These are phyloP conservation scores for Pachysandra terminalis DNA, from an alignment of 164 flowering plant species.

Conservation along the genomic window DNA sequence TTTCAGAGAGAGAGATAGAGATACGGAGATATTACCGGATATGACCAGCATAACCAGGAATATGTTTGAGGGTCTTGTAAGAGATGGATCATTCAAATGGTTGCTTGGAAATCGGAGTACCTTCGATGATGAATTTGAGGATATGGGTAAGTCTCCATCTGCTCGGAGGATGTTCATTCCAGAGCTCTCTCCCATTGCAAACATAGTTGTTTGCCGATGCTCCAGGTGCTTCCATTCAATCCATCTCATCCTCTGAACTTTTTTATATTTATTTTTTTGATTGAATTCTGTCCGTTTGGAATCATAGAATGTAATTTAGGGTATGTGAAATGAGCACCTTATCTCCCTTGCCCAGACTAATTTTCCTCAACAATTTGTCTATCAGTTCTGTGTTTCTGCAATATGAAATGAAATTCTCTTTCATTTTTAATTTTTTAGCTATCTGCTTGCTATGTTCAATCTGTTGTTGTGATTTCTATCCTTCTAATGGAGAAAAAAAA, in stretches of 20 bases:
- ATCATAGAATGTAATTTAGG: not conserved
- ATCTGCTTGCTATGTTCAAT: not conserved
- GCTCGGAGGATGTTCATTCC: constrained; percentile 57
- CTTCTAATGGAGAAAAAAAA: too few species aligned
- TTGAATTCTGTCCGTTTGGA: constrained; percentile 1
- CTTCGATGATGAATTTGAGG: constrained; percentile 75
- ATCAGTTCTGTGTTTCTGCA: not conserved
- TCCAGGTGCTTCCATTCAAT: constrained; percentile 50
- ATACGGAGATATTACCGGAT: constrained; percentile 31
- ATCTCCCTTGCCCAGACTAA: too few species aligned
- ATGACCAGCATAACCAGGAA: constrained; percentile 58
- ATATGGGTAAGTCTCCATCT: constrained; percentile 63
- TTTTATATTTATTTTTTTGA: not conserved
- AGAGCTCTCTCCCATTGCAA: constrained; percentile 85
- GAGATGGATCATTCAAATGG: constrained; percentile 88
- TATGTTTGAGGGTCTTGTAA: constrained; percentile 72
- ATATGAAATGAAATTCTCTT: too few species aligned
- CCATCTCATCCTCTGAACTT: too few species aligned
- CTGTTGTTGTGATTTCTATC: not conserved
- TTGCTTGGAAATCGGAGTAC: constrained; percentile 47
- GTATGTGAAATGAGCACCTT: not conserved
- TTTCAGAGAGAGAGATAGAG: too few species aligned
- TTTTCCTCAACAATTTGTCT: too few species aligned
- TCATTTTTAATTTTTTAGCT: too few species aligned
- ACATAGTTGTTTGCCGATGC: constrained; percentile 74